Conservation (phyloP, 2,329 filamentous ascomycete genomes). For the Hypoxylon sp. region DNA sequence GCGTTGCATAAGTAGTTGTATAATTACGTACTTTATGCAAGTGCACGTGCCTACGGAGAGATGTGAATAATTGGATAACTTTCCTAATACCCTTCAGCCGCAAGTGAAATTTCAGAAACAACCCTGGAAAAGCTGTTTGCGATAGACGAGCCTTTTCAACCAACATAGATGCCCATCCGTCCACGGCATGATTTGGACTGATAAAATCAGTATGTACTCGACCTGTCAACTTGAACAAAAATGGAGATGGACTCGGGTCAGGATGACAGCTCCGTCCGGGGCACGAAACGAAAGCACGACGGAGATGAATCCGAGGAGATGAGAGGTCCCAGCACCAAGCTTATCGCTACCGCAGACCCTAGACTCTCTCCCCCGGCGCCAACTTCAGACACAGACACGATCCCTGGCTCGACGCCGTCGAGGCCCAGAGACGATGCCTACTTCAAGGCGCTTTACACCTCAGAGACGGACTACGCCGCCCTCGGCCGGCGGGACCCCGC, state of each 20-base stretch:
- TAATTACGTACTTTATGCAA: too few relatives aligned
- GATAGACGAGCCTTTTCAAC: neutral
- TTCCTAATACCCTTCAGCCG: too few relatives aligned
- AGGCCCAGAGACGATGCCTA: slow-evolving; percentile 34
- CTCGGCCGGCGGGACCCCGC: slow-evolving; percentile 39
- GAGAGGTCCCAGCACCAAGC: neutral
- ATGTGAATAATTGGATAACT: too few relatives aligned
- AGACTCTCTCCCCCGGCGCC: neutral
- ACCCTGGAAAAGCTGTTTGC: too few relatives aligned
- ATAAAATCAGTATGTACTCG: slow-evolving; percentile 7
- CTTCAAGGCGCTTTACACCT: slow-evolving; percentile 39
- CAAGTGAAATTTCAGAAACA: neutral
- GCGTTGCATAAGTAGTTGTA: too few relatives aligned
- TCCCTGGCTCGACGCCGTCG: neutral
- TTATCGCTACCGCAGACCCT: neutral
- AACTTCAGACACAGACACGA: neutral
- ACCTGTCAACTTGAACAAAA: neutral
- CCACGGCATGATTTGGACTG: neutral
- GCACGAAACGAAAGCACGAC: slow-evolving; percentile 39
- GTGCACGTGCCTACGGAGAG: too few relatives aligned
- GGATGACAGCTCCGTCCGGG: slow-evolving; percentile 1
- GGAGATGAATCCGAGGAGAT: slow-evolving; percentile 28
- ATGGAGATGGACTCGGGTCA: slow-evolving; percentile 12
- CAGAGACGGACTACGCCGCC: slow-evolving; percentile 37
- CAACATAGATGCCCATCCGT: neutral